These are phyloP conservation scores for Candida berthetii DNA, from an alignment of 805 yeast species.

Conservation along the genomic window DNA sequence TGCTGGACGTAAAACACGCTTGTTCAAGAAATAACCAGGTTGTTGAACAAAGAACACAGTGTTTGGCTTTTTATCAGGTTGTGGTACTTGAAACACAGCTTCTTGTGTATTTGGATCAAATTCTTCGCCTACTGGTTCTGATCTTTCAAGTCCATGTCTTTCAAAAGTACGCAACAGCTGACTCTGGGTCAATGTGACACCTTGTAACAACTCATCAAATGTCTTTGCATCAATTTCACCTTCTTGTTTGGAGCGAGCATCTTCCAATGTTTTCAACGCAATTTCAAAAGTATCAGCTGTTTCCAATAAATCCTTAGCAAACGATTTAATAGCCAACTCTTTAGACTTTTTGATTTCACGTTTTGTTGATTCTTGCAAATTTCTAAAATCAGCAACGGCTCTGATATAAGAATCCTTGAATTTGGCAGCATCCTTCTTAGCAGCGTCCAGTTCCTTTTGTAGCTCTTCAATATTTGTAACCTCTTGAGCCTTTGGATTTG, in stretches of 20 bases:
- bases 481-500: neutral
- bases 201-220: conserved; percentile 42
- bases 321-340: conserved; percentile 22
- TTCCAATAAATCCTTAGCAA: conserved; percentile 22
- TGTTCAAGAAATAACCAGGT: conserved; percentile 44
- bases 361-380: conserved; percentile 23
- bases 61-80: conserved; percentile 48
- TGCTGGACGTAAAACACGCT: conserved; percentile 50
- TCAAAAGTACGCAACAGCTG: conserved; percentile 42
- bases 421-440: conserved; percentile 18
- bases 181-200: conserved; percentile 43
- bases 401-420: conserved; percentile 21
- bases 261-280: conserved; percentile 19
- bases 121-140: conserved; percentile 41
- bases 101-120: conserved; percentile 51
- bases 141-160: conserved; percentile 43
- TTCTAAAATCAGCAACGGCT: conserved; percentile 23
- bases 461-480: neutral
- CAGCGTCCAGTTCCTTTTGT: conserved; percentile 1
- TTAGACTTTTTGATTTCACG: conserved; percentile 22
- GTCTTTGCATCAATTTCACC: conserved; percentile 24
- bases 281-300: conserved; percentile 23
- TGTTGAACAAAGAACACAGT: conserved; percentile 50
- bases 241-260: conserved; percentile 17
- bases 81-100: conserved; percentile 46